Evolutionary conservation across 495 filamentous ascomycete genomes (phyloP).

Genomic region (Aspergillus bridgeri): DNA sequence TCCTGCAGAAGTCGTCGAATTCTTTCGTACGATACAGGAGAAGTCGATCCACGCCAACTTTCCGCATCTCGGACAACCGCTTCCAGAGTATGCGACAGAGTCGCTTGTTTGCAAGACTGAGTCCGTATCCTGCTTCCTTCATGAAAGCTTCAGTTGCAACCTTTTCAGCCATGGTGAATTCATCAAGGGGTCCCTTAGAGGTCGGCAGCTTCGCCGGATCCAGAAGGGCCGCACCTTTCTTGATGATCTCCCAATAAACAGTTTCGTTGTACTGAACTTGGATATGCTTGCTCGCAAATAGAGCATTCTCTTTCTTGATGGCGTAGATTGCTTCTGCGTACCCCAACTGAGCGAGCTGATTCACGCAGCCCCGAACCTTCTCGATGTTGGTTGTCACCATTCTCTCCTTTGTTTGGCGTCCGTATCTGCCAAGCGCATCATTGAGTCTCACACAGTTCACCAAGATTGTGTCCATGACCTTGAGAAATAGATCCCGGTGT

Average conservation of each 20-base stretch:
- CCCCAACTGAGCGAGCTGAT: conserved; percentile 9
- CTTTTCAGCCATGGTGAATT: conserved; percentile 24
- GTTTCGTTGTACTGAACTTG: conserved; percentile 9
- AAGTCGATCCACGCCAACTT: conserved; percentile 16
- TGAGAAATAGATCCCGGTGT: neutral
- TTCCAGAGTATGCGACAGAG: conserved; percentile 21
- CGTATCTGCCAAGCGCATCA: neutral
- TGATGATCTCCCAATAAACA: conserved; percentile 19
- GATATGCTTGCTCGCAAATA: conserved; percentile 6
- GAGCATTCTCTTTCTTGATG: conserved; percentile 16
- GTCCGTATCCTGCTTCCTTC: conserved; percentile 13
- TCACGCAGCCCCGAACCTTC: conserved; percentile 8
- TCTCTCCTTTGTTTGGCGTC: neutral
- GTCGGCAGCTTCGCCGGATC: conserved; percentile 16
- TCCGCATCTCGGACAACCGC: conserved; percentile 19
- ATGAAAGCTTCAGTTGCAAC: conserved; percentile 22
- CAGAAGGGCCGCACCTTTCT: conserved; percentile 16
- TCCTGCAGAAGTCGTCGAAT: conserved; percentile 20
- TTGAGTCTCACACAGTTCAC: neutral
- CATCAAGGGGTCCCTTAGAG: conserved; percentile 20
- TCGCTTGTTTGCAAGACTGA: conserved; percentile 17
- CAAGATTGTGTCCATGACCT: neutral
- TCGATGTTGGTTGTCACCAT: conserved; percentile 11
- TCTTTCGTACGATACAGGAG: conserved; percentile 21
- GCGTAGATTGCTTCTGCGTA: conserved; percentile 13